Percentiles rank a stretch among this genome's conserved stretches.
Evolutionary conservation across 805 yeast genomes (phyloP).

Genomic region (Zygosaccharomyces bisporus): DNA sequence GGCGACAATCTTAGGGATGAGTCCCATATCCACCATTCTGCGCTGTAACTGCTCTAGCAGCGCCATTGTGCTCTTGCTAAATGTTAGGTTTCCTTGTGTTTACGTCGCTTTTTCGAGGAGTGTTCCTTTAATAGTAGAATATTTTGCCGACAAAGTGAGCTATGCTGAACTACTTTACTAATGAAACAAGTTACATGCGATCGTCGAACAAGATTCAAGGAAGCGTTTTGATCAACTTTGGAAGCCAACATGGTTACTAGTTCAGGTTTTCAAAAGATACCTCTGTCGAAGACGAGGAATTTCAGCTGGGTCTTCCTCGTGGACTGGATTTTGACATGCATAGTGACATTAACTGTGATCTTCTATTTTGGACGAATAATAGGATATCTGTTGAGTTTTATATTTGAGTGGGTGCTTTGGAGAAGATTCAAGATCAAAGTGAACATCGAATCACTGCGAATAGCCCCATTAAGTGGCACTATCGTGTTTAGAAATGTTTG

Average conservation of each 20-base stretch:
- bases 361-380: conserved; percentile 74
- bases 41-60: conserved; percentile 38
- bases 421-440: conserved; percentile 52
- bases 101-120: not conserved
- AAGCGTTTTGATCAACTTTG: not conserved
- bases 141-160: not conserved
- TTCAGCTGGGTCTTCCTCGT: conserved; percentile 74
- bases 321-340: conserved; percentile 71
- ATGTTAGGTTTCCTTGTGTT: not conserved
- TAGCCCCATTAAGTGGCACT: conserved; percentile 81
- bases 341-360: conserved; percentile 57
- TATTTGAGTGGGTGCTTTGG: conserved; percentile 60
- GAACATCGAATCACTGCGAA: conserved; percentile 65
- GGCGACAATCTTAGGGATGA: conserved; percentile 44
- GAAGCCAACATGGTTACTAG: conserved; percentile 25
- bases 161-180: conserved; percentile 1
- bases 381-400: conserved; percentile 54
- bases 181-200: not conserved
- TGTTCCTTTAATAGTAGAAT: not conserved
- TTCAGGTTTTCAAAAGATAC: conserved; percentile 31
- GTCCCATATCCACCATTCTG: conserved; percentile 42
- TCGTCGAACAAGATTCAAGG: not conserved
- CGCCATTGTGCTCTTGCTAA: conserved; percentile 19
- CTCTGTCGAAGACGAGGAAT: conserved; percentile 31
- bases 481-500: conserved; percentile 72